Base-by-base conservation (phyloP, 192 early-diverging fungal species). In the Obelidium mucronatum region DNA sequence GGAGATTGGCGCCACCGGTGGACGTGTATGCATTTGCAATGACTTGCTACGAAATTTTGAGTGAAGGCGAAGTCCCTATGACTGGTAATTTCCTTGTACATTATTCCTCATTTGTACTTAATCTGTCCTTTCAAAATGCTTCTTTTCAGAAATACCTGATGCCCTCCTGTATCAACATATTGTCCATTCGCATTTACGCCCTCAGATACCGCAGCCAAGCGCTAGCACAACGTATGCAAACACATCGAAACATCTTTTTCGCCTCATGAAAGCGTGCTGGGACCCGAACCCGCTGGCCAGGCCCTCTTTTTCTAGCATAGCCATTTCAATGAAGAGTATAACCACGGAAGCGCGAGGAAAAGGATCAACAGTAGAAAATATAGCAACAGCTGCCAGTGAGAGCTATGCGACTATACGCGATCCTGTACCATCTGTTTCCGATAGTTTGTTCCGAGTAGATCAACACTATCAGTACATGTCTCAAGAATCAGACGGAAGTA, bases 21-120 rank as follows among this genome's bases (percentile, higher is more conserved):
- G 78, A 79, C 52, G 65, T 74, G 2, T 79, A 73, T 48, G 78
- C 78, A 30, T 79, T 74, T 60, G 78, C 78, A 44, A 79, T 79
- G 78, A 73, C 53, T 2, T 73, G 61, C 40, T 79, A 74, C 66
- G 70, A 74, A 58, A 40, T 79, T 2, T 15, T 73, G 2, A 74
- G 30, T 26, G 56, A 70, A 17, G 76, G 76, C 30, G 76, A 77
- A 15, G 67, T 77, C 15, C 74, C 74, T 6, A 26, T 67, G 40
- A 51, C 39, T 35, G 31, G n/a, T n/a, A n/a, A n/a, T n/a, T n/a
- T n/a, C n/a, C n/a, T n/a, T n/a, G n/a, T n/a, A n/a, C n/a, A n/a
- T n/a, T n/a, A n/a, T n/a, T n/a, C n/a, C n/a, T 52, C n/a, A n/a
- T 52, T 52, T 52, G n/a, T 52, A 15, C n/a, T 52, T 13, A 13